Evolutionary conservation across 441 rosid genomes (phyloP).

Genomic region (Croton laevigatus): DNA sequence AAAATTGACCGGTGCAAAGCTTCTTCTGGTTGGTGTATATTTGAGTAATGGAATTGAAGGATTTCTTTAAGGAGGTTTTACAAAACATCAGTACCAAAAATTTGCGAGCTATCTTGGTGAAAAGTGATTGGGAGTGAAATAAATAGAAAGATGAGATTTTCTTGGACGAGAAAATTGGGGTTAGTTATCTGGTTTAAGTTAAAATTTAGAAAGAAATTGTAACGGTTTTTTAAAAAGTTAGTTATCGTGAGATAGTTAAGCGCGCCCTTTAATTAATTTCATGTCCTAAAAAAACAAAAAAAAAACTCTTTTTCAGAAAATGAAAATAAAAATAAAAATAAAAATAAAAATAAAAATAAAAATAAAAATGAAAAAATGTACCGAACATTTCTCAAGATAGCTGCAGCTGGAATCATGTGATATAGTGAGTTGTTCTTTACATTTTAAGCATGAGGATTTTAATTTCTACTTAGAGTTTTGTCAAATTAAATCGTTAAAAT

Average conservation of each 20-base stretch:
- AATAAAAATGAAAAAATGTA: too few species aligned
- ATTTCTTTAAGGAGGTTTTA: slow-evolving; percentile 27
- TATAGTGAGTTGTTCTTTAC: too few species aligned
- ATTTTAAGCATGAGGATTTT: too few species aligned
- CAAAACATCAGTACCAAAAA: slow-evolving; percentile 33
- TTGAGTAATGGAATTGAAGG: slow-evolving; percentile 17
- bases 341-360: too few species aligned
- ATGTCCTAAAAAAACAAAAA: too few species aligned
- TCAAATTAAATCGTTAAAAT: too few species aligned
- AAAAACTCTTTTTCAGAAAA: too few species aligned
- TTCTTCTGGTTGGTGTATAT: slow-evolving; percentile 8
- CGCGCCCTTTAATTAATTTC: slow-evolving; percentile 6
- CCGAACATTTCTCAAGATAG: too few species aligned
- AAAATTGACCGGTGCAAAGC: not conserved
- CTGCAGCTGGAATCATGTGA: too few species aligned
- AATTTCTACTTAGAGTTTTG: too few species aligned
- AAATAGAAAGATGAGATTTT: not conserved
- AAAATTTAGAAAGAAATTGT: slow-evolving; percentile 6
- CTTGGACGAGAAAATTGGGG: slow-evolving; percentile 31
- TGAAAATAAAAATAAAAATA: too few species aligned
- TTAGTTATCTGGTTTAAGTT: slow-evolving; percentile 13
- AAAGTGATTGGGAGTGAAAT: not conserved
- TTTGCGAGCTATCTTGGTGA: not conserved
- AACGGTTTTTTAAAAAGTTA: slow-evolving; percentile 22
- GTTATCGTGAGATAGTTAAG: slow-evolving; percentile 6